Evolutionary conservation across 176 grass and related monocot species (phyloP), one percentile per base, ranked within the genome.

Genomic region (Oryza australiensis): DNA sequence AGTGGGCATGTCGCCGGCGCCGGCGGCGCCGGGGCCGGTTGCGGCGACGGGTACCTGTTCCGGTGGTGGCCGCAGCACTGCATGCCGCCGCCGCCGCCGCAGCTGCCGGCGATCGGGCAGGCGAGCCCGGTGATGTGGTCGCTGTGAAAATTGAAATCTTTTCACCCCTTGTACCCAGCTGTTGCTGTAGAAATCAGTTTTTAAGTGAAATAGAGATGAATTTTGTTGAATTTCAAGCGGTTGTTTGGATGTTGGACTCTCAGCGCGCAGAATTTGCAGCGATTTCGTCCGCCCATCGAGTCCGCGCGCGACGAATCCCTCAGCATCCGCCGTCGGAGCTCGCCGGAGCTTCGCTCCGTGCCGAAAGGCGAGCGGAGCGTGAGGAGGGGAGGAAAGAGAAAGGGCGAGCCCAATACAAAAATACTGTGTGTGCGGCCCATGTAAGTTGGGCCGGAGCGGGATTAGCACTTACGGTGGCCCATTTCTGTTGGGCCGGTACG

Each of bases 11-110:
- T 33, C 41, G 59, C 27, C 24, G 5, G 67, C 67, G 22, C 66
- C 34, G 5, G 67, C 67, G 22, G 33, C 34, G 35, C 35, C 9
- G 14, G 10, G 3, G 34, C 2, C 26, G 74, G 12, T 6, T 41
- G 5, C 60, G 49, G 64, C 2, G 82, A 81, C 18, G 82, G 77
- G 32, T 55, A 43, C 76, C 11, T 64, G 20, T 65, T 40, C 30
- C 34, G 73, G 34, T 33, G 73, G 34, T 89, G 83, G 87, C 83
- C 78, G 66, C 83, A 73, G 82, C 83, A 89, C 78, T 82, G 83
- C 43, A 46, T 81, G 77, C 11, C 27, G 42, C 82, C 65, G 77
- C 10, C 22, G 55, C 82, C 41, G 53, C 32, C 40, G 66, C 65
- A 48, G 41, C 7, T 84, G 75, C 81, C 77, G 20, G 55, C 57